These are phyloP conservation scores for Syncephalastrum sp. DNA, from an alignment of 371 early-diverging fungal species.

Conservation along the genomic window DNA sequence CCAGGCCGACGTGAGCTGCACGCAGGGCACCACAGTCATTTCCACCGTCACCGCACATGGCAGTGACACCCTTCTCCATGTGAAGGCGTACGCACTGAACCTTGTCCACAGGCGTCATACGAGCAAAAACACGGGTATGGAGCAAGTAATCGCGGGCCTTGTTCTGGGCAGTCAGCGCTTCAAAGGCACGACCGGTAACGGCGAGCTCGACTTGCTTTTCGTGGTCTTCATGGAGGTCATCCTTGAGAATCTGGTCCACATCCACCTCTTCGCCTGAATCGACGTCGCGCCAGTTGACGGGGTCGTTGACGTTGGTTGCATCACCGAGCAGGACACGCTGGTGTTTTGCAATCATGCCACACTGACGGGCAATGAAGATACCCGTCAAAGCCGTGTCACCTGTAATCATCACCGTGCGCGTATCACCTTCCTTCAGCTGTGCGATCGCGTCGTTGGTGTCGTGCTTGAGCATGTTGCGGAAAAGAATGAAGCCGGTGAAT, in stretches of 20 bases:
- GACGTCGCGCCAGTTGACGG: conserved; percentile 53
- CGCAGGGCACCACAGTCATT: conserved; percentile 95
- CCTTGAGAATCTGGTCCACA: conserved; percentile 28
- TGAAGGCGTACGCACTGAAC: conserved; percentile 69
- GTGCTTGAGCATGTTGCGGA: conserved; percentile 87
- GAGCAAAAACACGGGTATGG: conserved; percentile 68
- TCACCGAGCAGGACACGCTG: conserved; percentile 55
- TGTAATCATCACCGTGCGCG: conserved; percentile 86
- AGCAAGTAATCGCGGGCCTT: conserved; percentile 47
- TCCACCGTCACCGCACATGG: conserved; percentile 95
- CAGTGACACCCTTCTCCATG: conserved; percentile 75
- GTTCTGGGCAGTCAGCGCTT: conserved; percentile 34
- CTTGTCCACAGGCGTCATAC: conserved; percentile 81
- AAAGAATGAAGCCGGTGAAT: conserved; percentile 80
- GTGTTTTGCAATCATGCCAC: conserved; percentile 66
- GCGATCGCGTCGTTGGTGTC: conserved; percentile 75
- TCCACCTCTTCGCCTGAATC: conserved; percentile 44
- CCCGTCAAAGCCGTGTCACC: conserved; percentile 92
- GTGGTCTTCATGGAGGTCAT: conserved; percentile 28
- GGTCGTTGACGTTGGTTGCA: conserved; percentile 18
- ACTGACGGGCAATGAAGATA: conserved; percentile 77
- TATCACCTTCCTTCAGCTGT: conserved; percentile 74
- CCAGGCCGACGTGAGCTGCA: conserved; percentile 88
- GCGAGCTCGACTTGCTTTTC: conserved; percentile 60
- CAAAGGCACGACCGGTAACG: conserved; percentile 72